phyloP scores from a whole-genome alignment of 2,329 filamentous ascomycete species.

The Ilyonectria robusta region DNA sequence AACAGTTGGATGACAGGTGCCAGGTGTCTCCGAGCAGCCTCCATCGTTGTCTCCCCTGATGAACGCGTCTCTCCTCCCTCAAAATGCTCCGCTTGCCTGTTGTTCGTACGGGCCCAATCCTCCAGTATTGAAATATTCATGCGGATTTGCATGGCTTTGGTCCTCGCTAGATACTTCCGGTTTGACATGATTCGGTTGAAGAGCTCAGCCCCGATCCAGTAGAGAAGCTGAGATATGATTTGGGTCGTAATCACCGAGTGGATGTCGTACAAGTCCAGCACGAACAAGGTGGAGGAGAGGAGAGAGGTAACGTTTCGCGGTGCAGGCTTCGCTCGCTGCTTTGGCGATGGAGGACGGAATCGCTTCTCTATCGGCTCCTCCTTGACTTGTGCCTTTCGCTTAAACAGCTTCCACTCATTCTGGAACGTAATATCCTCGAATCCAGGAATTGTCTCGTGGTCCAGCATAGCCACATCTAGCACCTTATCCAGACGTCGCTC shows the following conservation, averaged over 20 bases:
- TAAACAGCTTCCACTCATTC: slow-evolving; percentile 98
- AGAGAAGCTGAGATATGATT: slow-evolving; percentile 91
- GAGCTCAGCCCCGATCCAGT: slow-evolving; percentile 95
- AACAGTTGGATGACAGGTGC: slow-evolving; percentile 93
- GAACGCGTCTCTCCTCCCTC: slow-evolving; percentile 90
- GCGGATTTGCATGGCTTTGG: slow-evolving; percentile 99
- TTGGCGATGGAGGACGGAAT: slow-evolving; percentile 92
- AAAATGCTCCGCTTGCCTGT: slow-evolving; percentile 94
- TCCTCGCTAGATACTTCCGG: slow-evolving; percentile 91
- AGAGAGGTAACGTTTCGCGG: slow-evolving; percentile 96
- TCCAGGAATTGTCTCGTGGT: slow-evolving; percentile 97
- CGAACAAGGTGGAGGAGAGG: slow-evolving; percentile 94
- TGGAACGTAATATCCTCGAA: slow-evolving; percentile 98
- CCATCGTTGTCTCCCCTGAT: slow-evolving; percentile 88
- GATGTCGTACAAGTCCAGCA: slow-evolving; percentile 98
- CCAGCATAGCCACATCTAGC: slow-evolving; percentile 91
- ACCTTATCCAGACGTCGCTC: slow-evolving; percentile 97
- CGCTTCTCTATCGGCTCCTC: slow-evolving; percentile 92
- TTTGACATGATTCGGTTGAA: slow-evolving; percentile 99
- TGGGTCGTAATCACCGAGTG: slow-evolving; percentile 97
- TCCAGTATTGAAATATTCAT: slow-evolving; percentile 98
- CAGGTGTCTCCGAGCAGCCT: slow-evolving; percentile 86
- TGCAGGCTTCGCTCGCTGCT: slow-evolving; percentile 90
- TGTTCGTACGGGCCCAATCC: slow-evolving; percentile 96
- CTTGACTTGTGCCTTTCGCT: slow-evolving; percentile 90